phyloP scores from a whole-genome alignment of 1,284 basidiomycete species.

The Meira miltonrushii region DNA sequence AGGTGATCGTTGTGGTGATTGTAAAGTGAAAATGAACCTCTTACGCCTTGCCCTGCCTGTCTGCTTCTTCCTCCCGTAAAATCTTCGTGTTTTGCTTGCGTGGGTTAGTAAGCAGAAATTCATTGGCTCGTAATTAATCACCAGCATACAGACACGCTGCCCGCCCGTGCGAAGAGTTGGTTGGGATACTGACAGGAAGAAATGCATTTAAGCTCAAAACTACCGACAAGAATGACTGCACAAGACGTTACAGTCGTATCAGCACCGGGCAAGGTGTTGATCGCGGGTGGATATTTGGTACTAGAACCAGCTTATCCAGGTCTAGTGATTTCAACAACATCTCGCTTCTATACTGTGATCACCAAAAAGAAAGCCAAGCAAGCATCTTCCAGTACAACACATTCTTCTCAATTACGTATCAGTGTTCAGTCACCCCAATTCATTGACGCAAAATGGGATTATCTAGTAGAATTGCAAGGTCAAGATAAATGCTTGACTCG shows the following conservation, averaged over 20 bases:
- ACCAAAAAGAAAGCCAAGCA: slow-evolving; percentile 3
- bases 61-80: no score
- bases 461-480: slow-evolving; percentile 56
- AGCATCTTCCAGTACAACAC: neutral
- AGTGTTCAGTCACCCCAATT: slow-evolving; percentile 85
- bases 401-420: neutral
- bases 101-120: no score
- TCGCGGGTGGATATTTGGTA: slow-evolving; percentile 56
- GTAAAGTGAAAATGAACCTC: no score
- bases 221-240: neutral
- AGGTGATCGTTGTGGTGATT: no score
- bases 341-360: slow-evolving; percentile 77
- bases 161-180: no score
- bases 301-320: slow-evolving; percentile 50
- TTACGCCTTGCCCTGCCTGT: no score
- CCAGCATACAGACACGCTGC: no score
- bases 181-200: no score
- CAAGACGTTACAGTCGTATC: slow-evolving; percentile 63
- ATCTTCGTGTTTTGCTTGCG: no score
- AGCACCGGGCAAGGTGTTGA: slow-evolving; percentile 87
- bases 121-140: no score
- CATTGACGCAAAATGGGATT: slow-evolving; percentile 70
- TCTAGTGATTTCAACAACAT: slow-evolving; percentile 66
- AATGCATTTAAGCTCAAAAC: no score
- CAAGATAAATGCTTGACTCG: slow-evolving; percentile 20